Evolutionary conservation across 495 filamentous ascomycete genomes (phyloP).

Genomic region (Astrothelium subdiscretum): DNA sequence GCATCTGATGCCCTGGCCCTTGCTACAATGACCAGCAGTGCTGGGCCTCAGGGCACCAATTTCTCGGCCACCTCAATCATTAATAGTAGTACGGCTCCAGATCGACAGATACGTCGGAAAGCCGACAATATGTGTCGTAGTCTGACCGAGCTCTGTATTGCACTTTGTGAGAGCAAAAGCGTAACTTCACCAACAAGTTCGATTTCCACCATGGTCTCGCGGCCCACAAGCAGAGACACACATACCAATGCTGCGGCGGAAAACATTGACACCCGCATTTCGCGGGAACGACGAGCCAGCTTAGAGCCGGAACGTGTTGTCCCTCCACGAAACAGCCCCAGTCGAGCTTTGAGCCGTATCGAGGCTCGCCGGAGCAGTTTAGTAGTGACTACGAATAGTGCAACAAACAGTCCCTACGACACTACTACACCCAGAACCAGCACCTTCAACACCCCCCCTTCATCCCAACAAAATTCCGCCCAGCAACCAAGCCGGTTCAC

Average conservation of each 20-base stretch:
- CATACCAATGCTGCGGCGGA: background rate
- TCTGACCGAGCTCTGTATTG: constrained; percentile 83
- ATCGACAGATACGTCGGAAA: constrained; percentile 77
- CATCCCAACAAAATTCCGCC: constrained; percentile 1
- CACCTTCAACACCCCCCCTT: constrained; percentile 3
- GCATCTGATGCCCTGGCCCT: constrained; percentile 70
- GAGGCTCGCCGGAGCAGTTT: constrained; percentile 61
- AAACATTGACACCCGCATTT: background rate
- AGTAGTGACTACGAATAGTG: constrained; percentile 15
- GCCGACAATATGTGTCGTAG: constrained; percentile 87
- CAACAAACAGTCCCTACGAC: constrained; percentile 16
- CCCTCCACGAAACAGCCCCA: constrained; percentile 30
- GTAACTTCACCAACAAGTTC: constrained; percentile 18
- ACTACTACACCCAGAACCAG: constrained; percentile 3
- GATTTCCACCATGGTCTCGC: constrained; percentile 19
- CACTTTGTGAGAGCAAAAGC: constrained; percentile 51
- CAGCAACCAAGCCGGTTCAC: constrained; percentile 10
- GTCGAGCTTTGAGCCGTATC: constrained; percentile 53
- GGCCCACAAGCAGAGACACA: constrained; percentile 21
- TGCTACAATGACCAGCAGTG: constrained; percentile 57
- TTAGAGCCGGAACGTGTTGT: constrained; percentile 24
- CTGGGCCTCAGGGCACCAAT: constrained; percentile 43
- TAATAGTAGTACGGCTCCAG: constrained; percentile 47
- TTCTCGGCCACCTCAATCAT: constrained; percentile 53
- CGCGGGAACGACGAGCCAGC: background rate